These are phyloP conservation scores for Lunularia cruciata DNA, from an alignment of 225 moss, liverwort and hornwort genomes.

Conservation along the genomic window DNA sequence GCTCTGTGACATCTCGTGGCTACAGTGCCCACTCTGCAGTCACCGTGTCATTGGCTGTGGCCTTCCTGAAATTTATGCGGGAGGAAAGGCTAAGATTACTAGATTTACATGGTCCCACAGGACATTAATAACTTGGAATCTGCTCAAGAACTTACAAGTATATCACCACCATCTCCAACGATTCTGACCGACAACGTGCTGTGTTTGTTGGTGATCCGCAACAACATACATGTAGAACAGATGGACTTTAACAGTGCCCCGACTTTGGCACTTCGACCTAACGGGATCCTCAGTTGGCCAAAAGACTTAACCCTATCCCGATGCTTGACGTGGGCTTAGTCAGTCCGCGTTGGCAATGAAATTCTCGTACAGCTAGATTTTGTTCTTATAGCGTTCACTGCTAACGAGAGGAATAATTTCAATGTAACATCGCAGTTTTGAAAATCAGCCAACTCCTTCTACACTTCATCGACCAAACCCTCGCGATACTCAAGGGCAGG, in stretches of 20 bases:
- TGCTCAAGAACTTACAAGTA: neutral
- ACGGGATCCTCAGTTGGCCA: neutral
- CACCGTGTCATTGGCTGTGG: too few relatives aligned
- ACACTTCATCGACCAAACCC: too few relatives aligned
- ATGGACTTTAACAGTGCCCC: too few relatives aligned
- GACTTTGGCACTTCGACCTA: neutral
- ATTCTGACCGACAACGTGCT: neutral
- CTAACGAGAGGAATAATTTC: too few relatives aligned
- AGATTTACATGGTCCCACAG: neutral
- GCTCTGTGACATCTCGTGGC: too few relatives aligned
- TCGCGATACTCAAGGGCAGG: too few relatives aligned
- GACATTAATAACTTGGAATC: neutral
- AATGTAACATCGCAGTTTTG: too few relatives aligned
- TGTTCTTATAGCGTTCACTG: too few relatives aligned
- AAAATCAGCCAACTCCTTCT: too few relatives aligned
- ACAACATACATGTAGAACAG: neutral
- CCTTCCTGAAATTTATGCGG: neutral
- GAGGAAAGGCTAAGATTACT: neutral
- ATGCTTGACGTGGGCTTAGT: neutral
- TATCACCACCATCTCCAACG: neutral
- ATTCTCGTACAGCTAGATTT: too few relatives aligned
- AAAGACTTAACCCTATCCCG: neutral
- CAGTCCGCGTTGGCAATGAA: too few relatives aligned
- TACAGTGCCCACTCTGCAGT: too few relatives aligned
- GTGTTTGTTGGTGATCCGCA: neutral